Evolutionary conservation across 2,329 filamentous ascomycete species (phyloP), one percentile per base, ranked within the genome.

Genomic region (Exophiala calicioides): DNA sequence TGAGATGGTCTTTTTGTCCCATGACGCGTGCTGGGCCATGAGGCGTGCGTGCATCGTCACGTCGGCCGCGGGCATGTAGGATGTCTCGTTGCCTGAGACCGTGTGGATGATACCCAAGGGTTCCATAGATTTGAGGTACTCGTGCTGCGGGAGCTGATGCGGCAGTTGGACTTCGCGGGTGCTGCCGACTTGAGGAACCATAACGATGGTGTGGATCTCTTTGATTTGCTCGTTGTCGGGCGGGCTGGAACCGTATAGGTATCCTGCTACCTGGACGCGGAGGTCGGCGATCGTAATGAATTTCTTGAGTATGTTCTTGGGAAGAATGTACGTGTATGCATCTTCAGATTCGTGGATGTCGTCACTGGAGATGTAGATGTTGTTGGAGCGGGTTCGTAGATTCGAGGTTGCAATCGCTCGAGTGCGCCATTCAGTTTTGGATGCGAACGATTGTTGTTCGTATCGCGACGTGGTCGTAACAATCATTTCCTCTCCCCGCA

Each of bases 361-460:
- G 43, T 96, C 90, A 0, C 90, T 93, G 5, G 93, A 95, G 59
- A 98, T 94, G 68, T 97, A 98, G 62, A 98, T 95, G 70, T 98
- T 96, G 78, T 97, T 98, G 38, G 93, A 82, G 57, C 93, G 80
- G 36, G 90, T 96, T 34, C 91, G 85, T 55, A 98, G 74, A 68
- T 98, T 98, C 18, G 90, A 94, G 2, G 93, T 95, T 6, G 93
- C 94, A 63, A 98, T 96, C 23, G 93, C 93, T 58, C 94, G 78
- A 8, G 93, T 98, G 42, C 93, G 87, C 93, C 93, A 98, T 64
- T 98, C 93, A 0, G 93, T 98, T 81, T 97, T 97, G 13, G 91
- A 97, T 8, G 91, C 90, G 66, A 98, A 98, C 0, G 90, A 91
- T 66, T 95, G 88, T 69, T 96, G 90, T 71, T 98, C 93, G 62